Conservation (phyloP, 1,284 basidiomycete species). For the Caloboletus inedulis region DNA sequence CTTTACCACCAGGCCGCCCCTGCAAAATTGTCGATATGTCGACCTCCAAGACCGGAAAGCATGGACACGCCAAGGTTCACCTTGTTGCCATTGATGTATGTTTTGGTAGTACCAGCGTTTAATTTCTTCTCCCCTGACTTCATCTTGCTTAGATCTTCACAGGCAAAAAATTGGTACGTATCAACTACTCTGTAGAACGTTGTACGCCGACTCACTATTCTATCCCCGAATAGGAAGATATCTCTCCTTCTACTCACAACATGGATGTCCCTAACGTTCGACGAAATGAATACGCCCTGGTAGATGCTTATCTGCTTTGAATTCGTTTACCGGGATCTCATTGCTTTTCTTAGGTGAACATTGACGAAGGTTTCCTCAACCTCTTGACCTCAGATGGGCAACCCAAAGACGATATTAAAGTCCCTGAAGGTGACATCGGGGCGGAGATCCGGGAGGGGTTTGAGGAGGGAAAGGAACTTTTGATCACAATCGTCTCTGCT, state of each 20-base stretch:
- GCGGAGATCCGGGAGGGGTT: conserved; percentile 71
- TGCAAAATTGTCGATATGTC: conserved; percentile 99
- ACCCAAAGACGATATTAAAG: conserved; percentile 93
- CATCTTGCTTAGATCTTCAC: conserved; percentile 79
- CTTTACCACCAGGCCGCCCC: conserved; percentile 63
- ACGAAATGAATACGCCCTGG: conserved; percentile 91
- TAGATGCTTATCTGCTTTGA: conserved; percentile 34
- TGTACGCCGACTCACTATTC: neutral
- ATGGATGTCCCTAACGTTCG: conserved; percentile 97
- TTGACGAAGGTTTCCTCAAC: conserved; percentile 92
- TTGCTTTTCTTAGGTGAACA: conserved; percentile 58
- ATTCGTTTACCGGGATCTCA: conserved; percentile 6
- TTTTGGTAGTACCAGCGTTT: conserved; percentile 22
- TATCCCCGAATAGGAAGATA: conserved; percentile 75
- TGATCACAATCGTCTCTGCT: conserved; percentile 87
- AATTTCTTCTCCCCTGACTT: conserved; percentile 5
- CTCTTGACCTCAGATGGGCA: conserved; percentile 84
- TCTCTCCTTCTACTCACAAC: conserved; percentile 97
- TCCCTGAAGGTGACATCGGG: conserved; percentile 88
- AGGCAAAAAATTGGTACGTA: conserved; percentile 76
- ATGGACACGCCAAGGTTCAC: conserved; percentile 99
- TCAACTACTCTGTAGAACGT: neutral
- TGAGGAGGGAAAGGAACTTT: conserved; percentile 84
- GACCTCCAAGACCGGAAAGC: conserved; percentile 99
- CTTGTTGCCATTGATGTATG: conserved; percentile 93